Base-by-base conservation (phyloP, 2,329 filamentous ascomycete species). In the Clathrospora elynae region DNA sequence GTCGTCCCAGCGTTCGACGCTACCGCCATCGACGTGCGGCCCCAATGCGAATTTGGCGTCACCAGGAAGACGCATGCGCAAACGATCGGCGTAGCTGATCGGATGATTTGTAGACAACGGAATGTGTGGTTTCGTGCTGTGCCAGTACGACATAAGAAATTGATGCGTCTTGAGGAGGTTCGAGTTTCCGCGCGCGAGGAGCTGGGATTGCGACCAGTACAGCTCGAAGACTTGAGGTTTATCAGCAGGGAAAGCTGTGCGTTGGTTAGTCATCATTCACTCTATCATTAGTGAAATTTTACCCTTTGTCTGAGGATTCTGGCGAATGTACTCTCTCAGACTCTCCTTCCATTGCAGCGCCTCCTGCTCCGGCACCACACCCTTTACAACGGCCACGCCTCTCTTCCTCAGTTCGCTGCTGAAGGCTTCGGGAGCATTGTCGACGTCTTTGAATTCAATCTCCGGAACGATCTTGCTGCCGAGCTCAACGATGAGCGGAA, bases 331-430 rank as follows among this genome's bases (percentile, higher is more conserved):
- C 17, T 71, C 65, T 41, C 61, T 61, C 18, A 78, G 29, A 11
- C 73, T 71, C 8, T 68, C 64, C 58, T 78, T 78, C 64, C 73
- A 69, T 25, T 67, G 66, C 32, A 76, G 57, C 4, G 69, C 74
- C 50, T 77, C 71, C 12, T 70, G 49, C 48, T 75, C 63, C 1
- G 71, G 59, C 1, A 78, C 57, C 1, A 77, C 75, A 20, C 73
- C 71, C 28, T 74, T 66, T 24, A 78, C 68, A 6, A 78, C 71
- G 3, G 75, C 74, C 1, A 77, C 75, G 12, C 75, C 75, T 22
- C 84, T 79, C 57, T 83, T 81, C 55, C 77, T 77, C 36, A 85
- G 73, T 57, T 80, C 78, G 33, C 72, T 71, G 37, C 73, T 75
- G 62, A 87, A 87, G 1, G 76, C 71, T 16, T 77, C 71, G 2